Base-by-base conservation (phyloP, 805 yeast genomes). In the Martiniozyma abietophila region DNA sequence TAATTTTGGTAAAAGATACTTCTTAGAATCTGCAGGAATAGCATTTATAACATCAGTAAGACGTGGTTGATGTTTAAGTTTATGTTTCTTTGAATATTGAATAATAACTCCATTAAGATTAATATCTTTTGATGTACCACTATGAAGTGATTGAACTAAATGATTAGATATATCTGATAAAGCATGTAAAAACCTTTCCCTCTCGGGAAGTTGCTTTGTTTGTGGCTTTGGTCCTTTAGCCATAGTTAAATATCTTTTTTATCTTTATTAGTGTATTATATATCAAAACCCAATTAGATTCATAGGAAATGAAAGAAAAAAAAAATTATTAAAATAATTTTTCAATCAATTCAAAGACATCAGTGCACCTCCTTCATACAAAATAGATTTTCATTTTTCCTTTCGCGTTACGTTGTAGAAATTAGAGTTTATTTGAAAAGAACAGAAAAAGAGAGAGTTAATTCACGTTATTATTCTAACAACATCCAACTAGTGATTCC, bases 1-100 rank as follows among this genome's bases (percentile, higher is more conserved):
- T 29, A 92, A 67, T 59, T 88, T 88, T 2, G 97, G 98, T 25
- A 92, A 66, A 35, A 92, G 61, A 51, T 86, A 86, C 54, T 85
- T 85, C 58, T 84, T 85, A 59, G 89, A 81, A 53, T 89, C 96
- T 53, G 89, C 96, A 8, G 98, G 98, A 40, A 92, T 89, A 2
- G 97, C 82, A 24, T 85, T 74, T 21, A 92, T 89, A 49, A 92
- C 86, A 59, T 92, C 98, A 1, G 97, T 89, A 32, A 92, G 67
- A 48, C 97, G 67, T 12, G 98, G 98, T 54, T 88, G 97, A 48
- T 80, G 81, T 49, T 83, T 81, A 41, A 92, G 68, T 61, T 83
- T 85, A 65, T 92, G 84, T 60, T 86, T 85, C 54, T 92, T 88
- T 25, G 97, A 83, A 47, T 72, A 74, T 47, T 86, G 67, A 18